phyloP scores from a whole-genome alignment of 768 basidiomycete species.

The Lentinula boryana region DNA sequence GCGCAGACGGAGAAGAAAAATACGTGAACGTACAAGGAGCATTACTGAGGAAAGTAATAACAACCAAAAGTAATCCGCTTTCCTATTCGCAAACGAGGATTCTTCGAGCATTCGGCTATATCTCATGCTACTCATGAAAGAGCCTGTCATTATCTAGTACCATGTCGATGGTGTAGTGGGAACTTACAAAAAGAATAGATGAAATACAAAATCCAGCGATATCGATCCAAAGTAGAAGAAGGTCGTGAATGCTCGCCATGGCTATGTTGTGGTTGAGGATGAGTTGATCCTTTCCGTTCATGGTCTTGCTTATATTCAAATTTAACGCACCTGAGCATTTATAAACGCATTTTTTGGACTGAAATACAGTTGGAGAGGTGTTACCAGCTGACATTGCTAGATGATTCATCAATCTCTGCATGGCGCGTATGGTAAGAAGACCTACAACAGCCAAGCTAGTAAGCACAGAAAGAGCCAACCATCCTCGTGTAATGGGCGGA shows the following conservation, averaged over 20 bases:
- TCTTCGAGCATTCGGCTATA: constrained; percentile 97
- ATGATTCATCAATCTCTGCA: not conserved
- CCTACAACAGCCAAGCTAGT: constrained; percentile 85
- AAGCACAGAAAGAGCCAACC: constrained; percentile 74
- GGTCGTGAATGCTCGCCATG: constrained; percentile 84
- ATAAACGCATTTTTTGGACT: constrained; percentile 81
- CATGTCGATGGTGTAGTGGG: not conserved
- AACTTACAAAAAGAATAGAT: constrained; percentile 96
- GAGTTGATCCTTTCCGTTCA: not conserved
- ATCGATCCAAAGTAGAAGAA: constrained; percentile 97
- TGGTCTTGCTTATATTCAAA: not conserved
- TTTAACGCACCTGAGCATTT: constrained; percentile 62
- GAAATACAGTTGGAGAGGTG: constrained; percentile 89
- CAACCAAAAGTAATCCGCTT: constrained; percentile 95
- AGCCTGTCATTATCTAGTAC: no score
- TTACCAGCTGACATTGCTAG: constrained; percentile 90
- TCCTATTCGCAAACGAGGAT: constrained; percentile 86
- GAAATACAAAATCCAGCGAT: constrained; percentile 92
- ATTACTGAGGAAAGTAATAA: constrained; percentile 77
- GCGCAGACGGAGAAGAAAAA: not conserved
- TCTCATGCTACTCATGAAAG: constrained; percentile 67
- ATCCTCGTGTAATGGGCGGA: constrained; percentile 84
- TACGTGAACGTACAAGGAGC: constrained; percentile 62
- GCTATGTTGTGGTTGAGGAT: constrained; percentile 32
- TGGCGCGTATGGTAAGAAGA: constrained; percentile 15